Conservation (phyloP, 345 rosid species). For the Firmiana major region DNA sequence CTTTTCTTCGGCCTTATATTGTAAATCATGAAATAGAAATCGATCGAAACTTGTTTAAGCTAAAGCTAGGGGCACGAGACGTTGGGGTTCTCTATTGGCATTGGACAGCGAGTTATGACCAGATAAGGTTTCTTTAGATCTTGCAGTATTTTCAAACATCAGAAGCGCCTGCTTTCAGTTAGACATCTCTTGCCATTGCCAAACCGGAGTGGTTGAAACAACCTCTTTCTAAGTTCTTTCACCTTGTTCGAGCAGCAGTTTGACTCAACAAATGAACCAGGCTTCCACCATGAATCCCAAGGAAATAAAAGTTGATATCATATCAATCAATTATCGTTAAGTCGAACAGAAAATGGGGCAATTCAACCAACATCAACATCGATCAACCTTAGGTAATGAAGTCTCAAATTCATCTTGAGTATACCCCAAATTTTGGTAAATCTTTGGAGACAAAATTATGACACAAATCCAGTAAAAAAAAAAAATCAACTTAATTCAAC, state of each 20-base stretch:
- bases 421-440: too few relatives aligned
- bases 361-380: neutral
- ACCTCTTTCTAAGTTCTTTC: neutral
- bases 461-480: too few relatives aligned
- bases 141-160: constrained; percentile 34
- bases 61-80: constrained; percentile 53
- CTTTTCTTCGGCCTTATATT: constrained; percentile 56
- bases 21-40: constrained; percentile 63
- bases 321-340: neutral
- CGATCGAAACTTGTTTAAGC: constrained; percentile 53
- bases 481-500: too few relatives aligned
- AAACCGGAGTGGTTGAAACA: neutral
- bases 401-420: neutral
- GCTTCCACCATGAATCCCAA: neutral
- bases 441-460: too few relatives aligned
- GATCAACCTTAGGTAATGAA: neutral
- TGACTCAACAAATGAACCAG: neutral
- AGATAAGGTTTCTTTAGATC: constrained; percentile 44
- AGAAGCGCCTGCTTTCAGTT: neutral
- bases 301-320: neutral
- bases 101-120: constrained; percentile 48
- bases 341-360: neutral
- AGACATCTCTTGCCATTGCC: neutral
- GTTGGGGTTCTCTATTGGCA: constrained; percentile 51
- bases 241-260: neutral